Evolutionary conservation across 495 filamentous ascomycete species (phyloP), one percentile per base, ranked within the genome.

Genomic region (Penicillium lagena): DNA sequence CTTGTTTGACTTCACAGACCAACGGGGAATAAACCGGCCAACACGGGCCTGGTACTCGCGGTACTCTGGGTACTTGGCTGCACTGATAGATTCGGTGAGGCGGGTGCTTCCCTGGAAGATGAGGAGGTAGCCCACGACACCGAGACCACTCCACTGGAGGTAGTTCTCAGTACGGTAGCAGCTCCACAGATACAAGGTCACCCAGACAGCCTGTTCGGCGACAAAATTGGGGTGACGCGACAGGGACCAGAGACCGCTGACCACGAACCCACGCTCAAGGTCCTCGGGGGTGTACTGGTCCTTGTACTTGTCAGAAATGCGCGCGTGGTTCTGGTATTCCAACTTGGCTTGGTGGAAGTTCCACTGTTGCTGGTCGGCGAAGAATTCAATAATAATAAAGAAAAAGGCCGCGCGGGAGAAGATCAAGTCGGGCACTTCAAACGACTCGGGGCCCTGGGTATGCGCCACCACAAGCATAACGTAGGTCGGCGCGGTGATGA

Each of bases 301-400:
- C 58, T 72, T 70, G 56, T 58, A 65, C 10, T 50, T 45, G 7
- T 61, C 62, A 9, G 87, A 75, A 9, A 90, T 79, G 58, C 86
- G 84, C 36, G 81, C 87, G 6, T 79, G 83, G 37, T 75, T 66
- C 46, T 78, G 75, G 68, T 95, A 96, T 14, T 73, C 46, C 27
- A 76, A 69, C 68, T 96, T 96, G 12, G 91, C 93, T 11, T 59
- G 55, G 46, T 97, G 90, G 75, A 78, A 99, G 45, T 77, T 74
- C 94, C 94, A 99, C 63, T 96, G 91, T 59, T 96, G 88, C 49
- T 91, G 81, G 58, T 99, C 94, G 55, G 90, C 88, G 55, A 94
- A 76, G 63, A 71, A 83, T 52, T 93, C 87, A 39, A 86, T 68
- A 9, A 89, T 53, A 6, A 97, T 72, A 31, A 91, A 78, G 36